Evolutionary conservation across 495 filamentous ascomycete genomes (phyloP).

Genomic region (Thermothielavioides terrestris): DNA sequence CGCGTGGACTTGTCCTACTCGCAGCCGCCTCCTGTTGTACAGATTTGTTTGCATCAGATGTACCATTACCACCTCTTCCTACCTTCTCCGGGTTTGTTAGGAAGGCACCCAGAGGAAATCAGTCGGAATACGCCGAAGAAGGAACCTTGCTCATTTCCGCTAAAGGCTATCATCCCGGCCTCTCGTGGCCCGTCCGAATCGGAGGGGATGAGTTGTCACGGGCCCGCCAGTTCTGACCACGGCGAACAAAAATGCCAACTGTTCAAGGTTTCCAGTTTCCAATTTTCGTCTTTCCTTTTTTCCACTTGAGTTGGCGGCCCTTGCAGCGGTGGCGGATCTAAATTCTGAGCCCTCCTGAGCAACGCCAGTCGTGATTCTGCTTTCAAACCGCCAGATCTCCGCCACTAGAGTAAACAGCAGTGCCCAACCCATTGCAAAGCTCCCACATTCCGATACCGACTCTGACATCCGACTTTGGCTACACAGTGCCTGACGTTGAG

Average conservation of each 20-base stretch:
- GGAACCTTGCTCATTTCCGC: background rate
- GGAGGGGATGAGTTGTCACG: slow-evolving; percentile 1
- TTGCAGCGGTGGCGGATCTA: too few relatives aligned
- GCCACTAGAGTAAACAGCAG: background rate
- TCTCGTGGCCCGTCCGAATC: background rate
- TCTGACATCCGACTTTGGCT: too few relatives aligned
- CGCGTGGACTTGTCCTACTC: slow-evolving; percentile 5
- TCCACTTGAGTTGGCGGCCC: too few relatives aligned
- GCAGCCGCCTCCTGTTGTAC: slow-evolving; percentile 5
- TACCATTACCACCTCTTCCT: slow-evolving; percentile 1
- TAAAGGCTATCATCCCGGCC: background rate
- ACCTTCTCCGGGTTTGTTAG: background rate
- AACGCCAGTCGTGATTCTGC: background rate
- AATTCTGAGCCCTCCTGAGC: too few relatives aligned
- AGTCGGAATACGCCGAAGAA: background rate
- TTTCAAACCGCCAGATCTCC: background rate
- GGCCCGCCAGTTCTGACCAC: background rate
- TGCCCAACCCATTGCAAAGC: background rate
- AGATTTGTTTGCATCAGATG: slow-evolving; percentile 7
- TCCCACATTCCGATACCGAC: too few relatives aligned
- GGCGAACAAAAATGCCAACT: background rate
- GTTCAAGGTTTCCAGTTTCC: too few relatives aligned
- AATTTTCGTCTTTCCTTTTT: background rate
- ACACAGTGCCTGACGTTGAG: background rate
- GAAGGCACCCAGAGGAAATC: background rate